phyloP scores from a whole-genome alignment of 805 yeast genomes.

The Wickerhamomyces tratensis region DNA sequence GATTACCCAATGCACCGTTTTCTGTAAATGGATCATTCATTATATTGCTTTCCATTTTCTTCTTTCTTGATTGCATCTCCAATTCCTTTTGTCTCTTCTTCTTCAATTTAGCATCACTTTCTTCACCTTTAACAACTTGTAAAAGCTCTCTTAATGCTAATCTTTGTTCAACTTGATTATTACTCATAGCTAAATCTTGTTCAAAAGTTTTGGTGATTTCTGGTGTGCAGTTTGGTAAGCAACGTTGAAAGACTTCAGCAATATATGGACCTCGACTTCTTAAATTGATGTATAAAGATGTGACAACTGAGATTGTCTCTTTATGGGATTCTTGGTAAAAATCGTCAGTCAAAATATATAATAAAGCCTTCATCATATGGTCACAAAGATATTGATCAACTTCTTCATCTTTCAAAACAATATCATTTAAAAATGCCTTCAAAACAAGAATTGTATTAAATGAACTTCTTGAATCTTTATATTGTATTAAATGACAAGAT shows the following conservation, averaged over 20 bases:
- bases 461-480: conserved; percentile 87
- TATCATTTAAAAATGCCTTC: conserved; percentile 60
- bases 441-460: conserved; percentile 81
- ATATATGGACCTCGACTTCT: conserved; percentile 64
- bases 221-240: conserved; percentile 44
- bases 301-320: conserved; percentile 86
- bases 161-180: conserved; percentile 69
- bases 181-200: conserved; percentile 48
- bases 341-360: conserved; percentile 60
- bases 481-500: conserved; percentile 65
- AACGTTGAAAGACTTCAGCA: conserved; percentile 43
- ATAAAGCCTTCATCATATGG: conserved; percentile 58
- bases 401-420: conserved; percentile 58
- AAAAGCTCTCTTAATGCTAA: conserved; percentile 70
- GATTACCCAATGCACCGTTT: conserved; percentile 52
- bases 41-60: conserved; percentile 39
- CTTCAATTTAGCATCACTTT: conserved; percentile 30
- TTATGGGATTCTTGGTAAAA: conserved; percentile 80
- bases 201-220: conserved; percentile 59
- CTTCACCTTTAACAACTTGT: conserved; percentile 45
- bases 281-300: conserved; percentile 67
- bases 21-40: conserved; percentile 68
- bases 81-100: conserved; percentile 43
- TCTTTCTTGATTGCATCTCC: conserved; percentile 41
- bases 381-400: conserved; percentile 57